Base-by-base conservation (phyloP, 495 filamentous ascomycete species). In the Podospora australis region DNA sequence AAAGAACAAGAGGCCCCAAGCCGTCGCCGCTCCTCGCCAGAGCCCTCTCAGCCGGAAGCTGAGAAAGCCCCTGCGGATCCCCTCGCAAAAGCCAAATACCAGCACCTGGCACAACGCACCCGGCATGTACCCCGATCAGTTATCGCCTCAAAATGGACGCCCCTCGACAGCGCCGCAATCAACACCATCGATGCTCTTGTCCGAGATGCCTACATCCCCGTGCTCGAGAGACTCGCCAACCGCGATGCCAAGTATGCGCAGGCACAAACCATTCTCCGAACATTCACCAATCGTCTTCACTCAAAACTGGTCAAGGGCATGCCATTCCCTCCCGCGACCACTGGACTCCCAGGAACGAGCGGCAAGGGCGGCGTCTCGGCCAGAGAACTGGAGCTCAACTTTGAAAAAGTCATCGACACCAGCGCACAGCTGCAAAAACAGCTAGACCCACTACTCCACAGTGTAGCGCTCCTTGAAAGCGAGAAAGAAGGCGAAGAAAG, bases 141-240 rank as follows among this genome's bases (percentile, higher is more conserved):
- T 36, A 70, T 75, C 52, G 49, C 66, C 20, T 52, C 67, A n/a
- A 74, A 71, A 48, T 75, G 72, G 72, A 55, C 56, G 9, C 49
- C 68, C 6, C 68, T 75, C 14, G 62, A 68, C 6, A 38, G 52
- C 0, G 53, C 64, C 11, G 65, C 72, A 36, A 49, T 74, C 40
- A 36, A 55, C 14, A 64, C 62, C 39, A 54, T 73, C 13, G 50
- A 65, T n/a, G 29, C 40, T 16, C 62, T 73, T 41, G 53, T 75
- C 13, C 41, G 63, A n/a, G 60, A 67, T 30, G 58, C 64, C 36
- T 58, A 60, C 16, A 64, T 58, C 4, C 64, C 71, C 2, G 64
- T 73, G 9, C 68, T 75, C 30, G 60, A 58, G 32, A 65, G 65
- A 13, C 62, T 74, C 2, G 22, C 7, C 23, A 58, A 52, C 48